These are phyloP conservation scores for Seiridium unicorne DNA, from an alignment of 2,329 filamentous ascomycete genomes.

Conservation along the genomic window DNA sequence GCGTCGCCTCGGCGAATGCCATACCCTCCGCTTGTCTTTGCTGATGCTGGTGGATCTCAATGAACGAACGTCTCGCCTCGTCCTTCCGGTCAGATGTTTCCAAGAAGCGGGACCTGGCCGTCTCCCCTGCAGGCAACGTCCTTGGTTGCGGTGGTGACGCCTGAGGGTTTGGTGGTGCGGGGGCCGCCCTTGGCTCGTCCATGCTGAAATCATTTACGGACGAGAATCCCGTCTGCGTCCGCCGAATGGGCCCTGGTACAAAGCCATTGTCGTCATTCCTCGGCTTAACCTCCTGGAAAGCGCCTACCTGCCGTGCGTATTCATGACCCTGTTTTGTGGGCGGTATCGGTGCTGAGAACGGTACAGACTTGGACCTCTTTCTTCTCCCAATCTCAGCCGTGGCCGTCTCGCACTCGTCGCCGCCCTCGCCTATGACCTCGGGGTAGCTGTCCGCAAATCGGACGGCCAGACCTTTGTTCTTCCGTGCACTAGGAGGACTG, in stretches of 20 bases:
- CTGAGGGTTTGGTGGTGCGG: conserved; percentile 12
- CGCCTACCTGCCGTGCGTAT: conserved; percentile 20
- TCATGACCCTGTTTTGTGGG: conserved; percentile 27
- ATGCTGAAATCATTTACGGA: conserved; percentile 25
- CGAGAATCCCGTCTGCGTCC: conserved; percentile 57
- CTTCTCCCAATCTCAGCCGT: conserved; percentile 67
- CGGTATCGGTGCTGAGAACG: conserved; percentile 29
- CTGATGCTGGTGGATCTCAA: conserved; percentile 57
- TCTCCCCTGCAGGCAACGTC: conserved; percentile 30
- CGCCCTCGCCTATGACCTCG: conserved; percentile 85
- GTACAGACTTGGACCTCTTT: conserved; percentile 42
- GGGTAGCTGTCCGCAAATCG: conserved; percentile 71
- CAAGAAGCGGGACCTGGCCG: conserved; percentile 30
- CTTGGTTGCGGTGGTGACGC: conserved; percentile 21
- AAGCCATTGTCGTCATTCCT: conserved; percentile 42
- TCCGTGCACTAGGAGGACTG: conserved; percentile 51
- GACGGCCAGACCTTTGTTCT: conserved; percentile 63
- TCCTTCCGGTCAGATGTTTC: conserved; percentile 38
- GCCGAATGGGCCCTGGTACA: conserved; percentile 50
- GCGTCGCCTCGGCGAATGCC: conserved; percentile 53
- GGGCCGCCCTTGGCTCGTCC: conserved; percentile 12
- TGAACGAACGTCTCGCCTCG: conserved; percentile 56
- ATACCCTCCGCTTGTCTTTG: conserved; percentile 61
- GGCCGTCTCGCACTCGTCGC: conserved; percentile 77
- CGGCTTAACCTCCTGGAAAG: conserved; percentile 20